Percentiles rank a stretch among this genome's conserved stretches.
Evolutionary conservation across 305 asterid species (phyloP).

Genomic region (Solanum chacoense): DNA sequence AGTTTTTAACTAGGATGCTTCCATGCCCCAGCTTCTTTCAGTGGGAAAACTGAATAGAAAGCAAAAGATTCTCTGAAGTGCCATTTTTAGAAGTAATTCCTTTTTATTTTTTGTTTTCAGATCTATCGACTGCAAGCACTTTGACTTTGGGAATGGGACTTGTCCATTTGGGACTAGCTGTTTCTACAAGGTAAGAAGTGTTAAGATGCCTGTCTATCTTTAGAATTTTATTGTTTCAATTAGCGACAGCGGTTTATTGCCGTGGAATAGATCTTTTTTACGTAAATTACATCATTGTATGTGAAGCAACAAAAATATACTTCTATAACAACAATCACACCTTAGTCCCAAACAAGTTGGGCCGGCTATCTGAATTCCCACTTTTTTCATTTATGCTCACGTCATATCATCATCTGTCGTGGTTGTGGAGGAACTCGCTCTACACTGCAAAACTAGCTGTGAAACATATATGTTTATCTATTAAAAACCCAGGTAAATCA

Average conservation of each 20-base stretch:
- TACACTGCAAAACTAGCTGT: background rate
- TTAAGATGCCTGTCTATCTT: background rate
- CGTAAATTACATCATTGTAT: background rate
- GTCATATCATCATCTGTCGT: background rate
- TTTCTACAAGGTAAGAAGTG: slow-evolving; percentile 65
- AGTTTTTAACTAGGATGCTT: background rate
- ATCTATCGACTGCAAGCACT: slow-evolving; percentile 96
- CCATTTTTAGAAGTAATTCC: background rate
- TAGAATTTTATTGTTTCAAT: background rate
- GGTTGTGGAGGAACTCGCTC: background rate
- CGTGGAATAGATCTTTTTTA: background rate
- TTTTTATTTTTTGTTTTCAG: slow-evolving; percentile 25
- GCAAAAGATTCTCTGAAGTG: background rate
- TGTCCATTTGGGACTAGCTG: slow-evolving; percentile 97
- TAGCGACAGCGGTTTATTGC: background rate
- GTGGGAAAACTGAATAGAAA: background rate
- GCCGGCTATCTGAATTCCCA: background rate
- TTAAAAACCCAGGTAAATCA: background rate
- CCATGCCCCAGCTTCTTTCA: background rate
- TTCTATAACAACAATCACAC: background rate
- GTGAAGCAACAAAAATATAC: background rate
- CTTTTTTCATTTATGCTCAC: background rate
- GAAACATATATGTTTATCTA: background rate
- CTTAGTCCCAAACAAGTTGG: background rate
- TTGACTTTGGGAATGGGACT: slow-evolving; percentile 85